Percentiles rank a stretch among this genome's conserved stretches.
Conservation (phyloP, 176 grass and related monocot species). For the Calamus simplicifolius region DNA sequence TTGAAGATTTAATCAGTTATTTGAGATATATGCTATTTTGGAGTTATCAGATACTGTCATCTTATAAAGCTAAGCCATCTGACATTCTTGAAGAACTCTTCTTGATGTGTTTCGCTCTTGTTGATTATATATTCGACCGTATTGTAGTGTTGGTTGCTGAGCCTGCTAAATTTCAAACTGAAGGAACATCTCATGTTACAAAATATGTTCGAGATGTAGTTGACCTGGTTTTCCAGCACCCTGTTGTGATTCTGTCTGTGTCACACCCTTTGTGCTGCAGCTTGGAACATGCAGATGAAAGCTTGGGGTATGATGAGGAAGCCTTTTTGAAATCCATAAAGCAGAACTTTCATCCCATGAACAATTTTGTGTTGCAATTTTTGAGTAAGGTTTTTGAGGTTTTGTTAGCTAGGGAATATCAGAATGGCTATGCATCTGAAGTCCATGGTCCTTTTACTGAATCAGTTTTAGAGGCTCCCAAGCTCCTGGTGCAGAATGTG, state of each 20-base stretch:
- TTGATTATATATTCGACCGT: conserved; percentile 55
- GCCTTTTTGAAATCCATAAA: conserved; percentile 37
- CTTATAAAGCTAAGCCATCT: conserved; percentile 42
- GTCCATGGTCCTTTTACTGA: conserved; percentile 25
- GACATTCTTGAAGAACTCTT: conserved; percentile 46
- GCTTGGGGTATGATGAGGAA: conserved; percentile 30
- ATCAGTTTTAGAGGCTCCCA: conserved; percentile 38
- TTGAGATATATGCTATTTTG: conserved; percentile 76
- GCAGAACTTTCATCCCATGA: conserved; percentile 49
- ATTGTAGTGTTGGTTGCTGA: conserved; percentile 33
- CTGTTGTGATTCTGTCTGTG: conserved; percentile 43
- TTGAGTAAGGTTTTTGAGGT: conserved; percentile 55
- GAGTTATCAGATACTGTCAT: conserved; percentile 48
- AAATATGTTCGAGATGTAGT: conserved; percentile 36
- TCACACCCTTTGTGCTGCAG: conserved; percentile 42
- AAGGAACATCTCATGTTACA: conserved; percentile 10
- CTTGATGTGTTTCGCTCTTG: conserved; percentile 51
- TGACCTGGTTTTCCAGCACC: conserved; percentile 65
- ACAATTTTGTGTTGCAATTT: conserved; percentile 48
- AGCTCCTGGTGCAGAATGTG: conserved; percentile 47
- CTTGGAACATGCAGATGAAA: conserved; percentile 26
- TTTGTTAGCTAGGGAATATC: conserved; percentile 25
- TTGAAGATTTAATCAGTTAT: conserved; percentile 40
- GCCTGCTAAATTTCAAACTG: conserved; percentile 10
- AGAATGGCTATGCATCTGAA: conserved; percentile 7